Evolutionary conservation across 495 filamentous ascomycete species (phyloP).

Genomic region (Podospora fimiseda): DNA sequence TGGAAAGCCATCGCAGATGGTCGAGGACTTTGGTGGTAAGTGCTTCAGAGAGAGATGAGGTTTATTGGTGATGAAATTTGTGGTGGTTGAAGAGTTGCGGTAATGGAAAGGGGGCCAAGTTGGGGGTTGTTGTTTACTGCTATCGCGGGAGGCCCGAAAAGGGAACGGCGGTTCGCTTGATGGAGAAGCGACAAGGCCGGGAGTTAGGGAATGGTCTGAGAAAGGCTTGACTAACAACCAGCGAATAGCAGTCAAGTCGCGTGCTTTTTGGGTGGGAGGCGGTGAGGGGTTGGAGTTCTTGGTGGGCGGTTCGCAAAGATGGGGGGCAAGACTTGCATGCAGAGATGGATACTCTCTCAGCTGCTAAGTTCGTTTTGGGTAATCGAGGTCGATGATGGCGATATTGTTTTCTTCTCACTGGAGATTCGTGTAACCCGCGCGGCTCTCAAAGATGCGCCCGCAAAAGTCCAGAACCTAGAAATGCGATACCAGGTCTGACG

Average conservation of each 20-base stretch:
- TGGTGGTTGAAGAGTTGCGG: neutral
- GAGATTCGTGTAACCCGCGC: neutral
- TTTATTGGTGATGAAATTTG: neutral
- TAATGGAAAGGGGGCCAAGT: neutral
- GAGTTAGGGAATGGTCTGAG: neutral
- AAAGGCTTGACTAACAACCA: neutral
- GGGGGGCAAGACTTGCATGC: neutral
- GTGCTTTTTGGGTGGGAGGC: constrained; percentile 1
- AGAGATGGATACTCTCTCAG: neutral
- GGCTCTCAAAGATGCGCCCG: neutral
- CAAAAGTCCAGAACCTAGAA: no score
- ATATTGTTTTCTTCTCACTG: neutral
- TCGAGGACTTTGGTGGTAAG: constrained; percentile 4
- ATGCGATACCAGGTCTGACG: constrained; percentile 2
- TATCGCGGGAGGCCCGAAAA: constrained; percentile 4
- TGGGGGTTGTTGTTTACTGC: neutral
- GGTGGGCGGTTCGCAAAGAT: neutral
- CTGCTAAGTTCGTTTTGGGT: neutral
- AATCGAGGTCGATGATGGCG: constrained; percentile 4
- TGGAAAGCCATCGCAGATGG: constrained; percentile 68
- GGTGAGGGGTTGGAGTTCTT: constrained; percentile 1
- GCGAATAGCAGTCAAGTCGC: constrained; percentile 1
- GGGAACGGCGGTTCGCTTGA: constrained; percentile 4
- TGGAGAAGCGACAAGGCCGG: constrained; percentile 1
- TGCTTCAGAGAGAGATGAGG: neutral